These are phyloP conservation scores for Chytriomyces sp. DNA, from an alignment of 192 early-diverging fungal genomes.

Conservation along the genomic window DNA sequence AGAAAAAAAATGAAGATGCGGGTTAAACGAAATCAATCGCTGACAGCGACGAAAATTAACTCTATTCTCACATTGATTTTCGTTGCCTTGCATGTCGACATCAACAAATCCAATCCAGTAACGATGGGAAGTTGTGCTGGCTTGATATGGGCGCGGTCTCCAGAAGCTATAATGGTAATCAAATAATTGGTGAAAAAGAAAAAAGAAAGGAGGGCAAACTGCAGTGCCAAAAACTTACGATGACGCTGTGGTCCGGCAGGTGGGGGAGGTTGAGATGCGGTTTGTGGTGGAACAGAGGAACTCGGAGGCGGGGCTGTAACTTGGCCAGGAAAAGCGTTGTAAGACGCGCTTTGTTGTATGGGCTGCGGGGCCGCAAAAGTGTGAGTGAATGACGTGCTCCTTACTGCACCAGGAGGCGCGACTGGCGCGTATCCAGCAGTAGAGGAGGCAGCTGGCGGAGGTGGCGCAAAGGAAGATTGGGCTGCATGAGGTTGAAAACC, in stretches of 20 bases:
- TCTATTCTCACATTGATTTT: slow-evolving; percentile 14
- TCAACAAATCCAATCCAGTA: slow-evolving; percentile 40
- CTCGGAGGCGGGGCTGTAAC: slow-evolving; percentile 26
- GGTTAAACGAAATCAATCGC: slow-evolving; percentile 7
- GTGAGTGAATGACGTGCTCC: slow-evolving; percentile 17
- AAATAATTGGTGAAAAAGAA: background rate
- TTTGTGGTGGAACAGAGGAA: slow-evolving; percentile 33
- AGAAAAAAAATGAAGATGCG: background rate
- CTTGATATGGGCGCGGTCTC: slow-evolving; percentile 86
- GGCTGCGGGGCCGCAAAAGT: slow-evolving; percentile 32
- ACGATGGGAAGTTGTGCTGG: slow-evolving; percentile 69
- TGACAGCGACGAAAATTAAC: background rate
- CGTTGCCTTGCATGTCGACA: slow-evolving; percentile 20
- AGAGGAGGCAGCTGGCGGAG: slow-evolving; percentile 41
- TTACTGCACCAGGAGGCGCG: slow-evolving; percentile 44
- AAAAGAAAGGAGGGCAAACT: background rate
- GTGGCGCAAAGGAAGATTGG: slow-evolving; percentile 40
- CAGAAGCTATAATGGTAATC: slow-evolving; percentile 56
- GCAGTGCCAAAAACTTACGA: slow-evolving; percentile 52
- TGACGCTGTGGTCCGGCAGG: slow-evolving; percentile 44
- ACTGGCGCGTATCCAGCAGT: slow-evolving; percentile 40
- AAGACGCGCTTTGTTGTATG: slow-evolving; percentile 29
- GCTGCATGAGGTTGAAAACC: background rate
- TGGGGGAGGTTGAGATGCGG: slow-evolving; percentile 29
- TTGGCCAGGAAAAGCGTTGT: background rate